A percentile compares a stretch with the other conserved stretches of the same genome.
Conservation (phyloP, 352 stramenopile genomes). For the Globisporangium megalacanthum region DNA sequence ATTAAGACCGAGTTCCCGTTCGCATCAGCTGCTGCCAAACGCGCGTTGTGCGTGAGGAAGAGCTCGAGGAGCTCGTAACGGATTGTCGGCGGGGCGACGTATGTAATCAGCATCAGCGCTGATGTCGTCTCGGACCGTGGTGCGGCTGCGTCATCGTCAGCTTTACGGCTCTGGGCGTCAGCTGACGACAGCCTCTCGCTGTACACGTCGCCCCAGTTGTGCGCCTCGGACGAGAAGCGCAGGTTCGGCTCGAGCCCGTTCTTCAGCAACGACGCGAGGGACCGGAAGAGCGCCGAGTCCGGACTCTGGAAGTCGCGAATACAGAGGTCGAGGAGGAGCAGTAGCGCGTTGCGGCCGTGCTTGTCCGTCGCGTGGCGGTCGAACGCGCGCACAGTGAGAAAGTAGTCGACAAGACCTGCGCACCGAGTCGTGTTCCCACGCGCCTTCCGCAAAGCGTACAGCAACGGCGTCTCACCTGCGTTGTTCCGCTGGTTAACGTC, state of each 20-base stretch:
- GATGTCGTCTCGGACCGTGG: conserved; percentile 40
- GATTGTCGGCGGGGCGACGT: conserved; percentile 20
- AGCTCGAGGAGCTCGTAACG: conserved; percentile 40
- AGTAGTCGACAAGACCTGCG: conserved; percentile 35
- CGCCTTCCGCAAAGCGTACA: conserved; percentile 39
- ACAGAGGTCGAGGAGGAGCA: conserved; percentile 57
- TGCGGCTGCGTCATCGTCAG: conserved; percentile 17
- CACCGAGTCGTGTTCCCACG: conserved; percentile 14
- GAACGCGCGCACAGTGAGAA: conserved; percentile 24
- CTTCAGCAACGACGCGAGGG: conserved; percentile 45
- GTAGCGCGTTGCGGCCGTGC: conserved; percentile 39
- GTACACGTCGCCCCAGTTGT: conserved; percentile 27
- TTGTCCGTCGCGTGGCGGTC: conserved; percentile 38
- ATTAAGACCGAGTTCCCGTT: conserved; percentile 57
- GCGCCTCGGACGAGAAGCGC: conserved; percentile 27
- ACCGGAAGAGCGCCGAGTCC: conserved; percentile 25
- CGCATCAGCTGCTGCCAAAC: conserved; percentile 36
- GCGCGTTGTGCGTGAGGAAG: conserved; percentile 51
- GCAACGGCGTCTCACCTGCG: conserved; percentile 38
- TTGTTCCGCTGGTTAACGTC: conserved; percentile 39
- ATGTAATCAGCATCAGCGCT: conserved; percentile 35
- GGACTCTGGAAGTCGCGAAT: conserved; percentile 9
- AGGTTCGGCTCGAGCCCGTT: conserved; percentile 40
- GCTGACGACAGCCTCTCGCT: neutral
- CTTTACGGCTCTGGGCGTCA: conserved; percentile 20